Evolutionary conservation across 2,329 filamentous ascomycete genomes (phyloP).

Genomic region (Trichoderma cornu-damae): DNA sequence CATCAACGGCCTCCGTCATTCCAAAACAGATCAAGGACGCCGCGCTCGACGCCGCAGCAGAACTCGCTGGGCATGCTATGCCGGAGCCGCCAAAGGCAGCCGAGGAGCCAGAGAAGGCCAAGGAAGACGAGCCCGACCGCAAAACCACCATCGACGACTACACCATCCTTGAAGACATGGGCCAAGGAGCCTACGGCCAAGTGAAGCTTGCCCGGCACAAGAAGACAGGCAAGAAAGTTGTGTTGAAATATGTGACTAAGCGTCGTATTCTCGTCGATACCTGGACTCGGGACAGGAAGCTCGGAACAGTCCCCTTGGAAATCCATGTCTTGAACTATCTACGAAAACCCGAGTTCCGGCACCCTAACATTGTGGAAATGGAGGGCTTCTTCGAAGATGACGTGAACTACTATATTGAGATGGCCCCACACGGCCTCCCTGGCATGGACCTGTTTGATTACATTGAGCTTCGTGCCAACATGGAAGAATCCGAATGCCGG

Average conservation of each 20-base stretch:
- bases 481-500: slow-evolving; percentile 90
- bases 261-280: slow-evolving; percentile 94
- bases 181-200: slow-evolving; percentile 94
- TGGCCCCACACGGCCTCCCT: slow-evolving; percentile 88
- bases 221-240: slow-evolving; percentile 73
- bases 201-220: slow-evolving; percentile 92
- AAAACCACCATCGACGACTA: slow-evolving; percentile 92
- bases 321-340: slow-evolving; percentile 96
- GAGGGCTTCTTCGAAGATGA: slow-evolving; percentile 72
- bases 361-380: slow-evolving; percentile 70
- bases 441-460: slow-evolving; percentile 99
- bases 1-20: slow-evolving; percentile 44
- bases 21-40: slow-evolving; percentile 54
- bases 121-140: slow-evolving; percentile 36
- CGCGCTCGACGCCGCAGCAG: slow-evolving; percentile 51
- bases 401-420: slow-evolving; percentile 97
- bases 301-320: slow-evolving; percentile 92
- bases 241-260: slow-evolving; percentile 97
- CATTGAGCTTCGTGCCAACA: slow-evolving; percentile 91
- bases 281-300: slow-evolving; percentile 87
- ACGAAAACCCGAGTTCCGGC: slow-evolving; percentile 62
- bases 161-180: slow-evolving; percentile 93
- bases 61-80: slow-evolving; percentile 42
- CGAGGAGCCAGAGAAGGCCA: slow-evolving; percentile 33
- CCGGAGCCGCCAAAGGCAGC: slow-evolving; percentile 28